These are phyloP conservation scores for Talaromyces sp. DNA, from an alignment of 2,329 filamentous ascomycete genomes.

Conservation along the genomic window DNA sequence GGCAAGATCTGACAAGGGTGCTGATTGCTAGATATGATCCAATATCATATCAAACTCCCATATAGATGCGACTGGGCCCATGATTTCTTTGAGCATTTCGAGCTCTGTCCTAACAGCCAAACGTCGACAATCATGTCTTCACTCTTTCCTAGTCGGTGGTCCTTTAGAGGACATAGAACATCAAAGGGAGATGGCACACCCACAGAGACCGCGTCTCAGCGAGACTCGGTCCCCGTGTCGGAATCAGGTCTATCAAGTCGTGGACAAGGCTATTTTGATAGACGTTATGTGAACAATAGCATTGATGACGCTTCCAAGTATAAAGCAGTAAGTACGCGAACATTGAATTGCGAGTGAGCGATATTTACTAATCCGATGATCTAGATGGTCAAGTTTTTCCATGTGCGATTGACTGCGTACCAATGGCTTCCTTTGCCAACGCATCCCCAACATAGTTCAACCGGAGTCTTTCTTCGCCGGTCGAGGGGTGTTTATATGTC, in stretches of 20 bases:
- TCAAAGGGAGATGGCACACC: not conserved
- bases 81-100: not conserved
- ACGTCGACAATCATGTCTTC: constrained; percentile 11
- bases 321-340: constrained; percentile 24
- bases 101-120: not conserved
- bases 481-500: constrained; percentile 43
- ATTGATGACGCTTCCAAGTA: constrained; percentile 28
- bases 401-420: constrained; percentile 28
- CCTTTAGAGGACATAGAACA: not conserved
- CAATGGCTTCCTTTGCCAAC: constrained; percentile 24
- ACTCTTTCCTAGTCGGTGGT: constrained; percentile 8
- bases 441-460: constrained; percentile 18
- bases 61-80: constrained; percentile 3
- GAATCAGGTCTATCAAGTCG: constrained; percentile 7
- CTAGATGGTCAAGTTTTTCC: constrained; percentile 30
- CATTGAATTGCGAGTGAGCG: not conserved
- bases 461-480: constrained; percentile 40
- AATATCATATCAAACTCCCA: not conserved
- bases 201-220: not conserved
- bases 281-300: constrained; percentile 5
- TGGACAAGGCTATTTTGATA: constrained; percentile 3
- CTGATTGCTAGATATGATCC: not conserved
- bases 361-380: constrained; percentile 5
- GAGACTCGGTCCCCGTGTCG: constrained; percentile 7
- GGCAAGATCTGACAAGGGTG: not conserved